These are phyloP conservation scores for Leccinellum rugosiceps DNA, from an alignment of 768 basidiomycete genomes.

Conservation along the genomic window DNA sequence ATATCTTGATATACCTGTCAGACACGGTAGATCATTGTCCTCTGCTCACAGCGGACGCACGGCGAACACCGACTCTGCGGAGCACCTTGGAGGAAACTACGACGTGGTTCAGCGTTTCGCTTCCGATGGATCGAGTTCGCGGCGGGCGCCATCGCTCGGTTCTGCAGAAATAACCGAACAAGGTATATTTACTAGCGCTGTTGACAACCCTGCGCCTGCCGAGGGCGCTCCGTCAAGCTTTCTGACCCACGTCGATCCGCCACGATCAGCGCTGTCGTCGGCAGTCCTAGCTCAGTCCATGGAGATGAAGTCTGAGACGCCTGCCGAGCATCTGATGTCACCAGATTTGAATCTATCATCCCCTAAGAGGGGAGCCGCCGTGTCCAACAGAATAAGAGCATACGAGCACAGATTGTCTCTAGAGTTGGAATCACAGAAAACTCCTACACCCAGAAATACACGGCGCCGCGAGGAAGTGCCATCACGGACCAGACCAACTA, in stretches of 20 bases:
- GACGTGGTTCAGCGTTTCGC: slow-evolving; percentile 61
- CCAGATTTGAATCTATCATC: neutral
- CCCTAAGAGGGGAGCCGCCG: slow-evolving; percentile 21
- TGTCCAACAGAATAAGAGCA: slow-evolving; percentile 52
- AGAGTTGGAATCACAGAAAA: slow-evolving; percentile 41
- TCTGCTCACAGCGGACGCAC: slow-evolving; percentile 58
- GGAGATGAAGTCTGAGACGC: slow-evolving; percentile 1
- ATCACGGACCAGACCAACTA: slow-evolving; percentile 36
- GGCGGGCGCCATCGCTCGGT: slow-evolving; percentile 23
- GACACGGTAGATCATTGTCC: slow-evolving; percentile 35
- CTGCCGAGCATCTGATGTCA: neutral
- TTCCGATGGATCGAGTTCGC: slow-evolving; percentile 27
- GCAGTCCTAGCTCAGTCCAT: neutral
- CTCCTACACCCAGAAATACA: slow-evolving; percentile 37
- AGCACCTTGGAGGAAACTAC: slow-evolving; percentile 61
- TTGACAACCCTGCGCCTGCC: slow-evolving; percentile 5
- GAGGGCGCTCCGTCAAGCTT: slow-evolving; percentile 10
- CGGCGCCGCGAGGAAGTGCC: slow-evolving; percentile 42
- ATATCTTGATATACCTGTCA: slow-evolving; percentile 11
- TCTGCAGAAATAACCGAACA: slow-evolving; percentile 23
- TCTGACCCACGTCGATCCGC: slow-evolving; percentile 14
- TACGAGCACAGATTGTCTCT: slow-evolving; percentile 61
- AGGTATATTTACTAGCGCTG: slow-evolving; percentile 6
- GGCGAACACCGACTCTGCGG: slow-evolving; percentile 66
- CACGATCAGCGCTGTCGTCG: slow-evolving; percentile 12